Evolutionary conservation across 495 filamentous ascomycete genomes (phyloP).

Genomic region (Xylaria sp.): DNA sequence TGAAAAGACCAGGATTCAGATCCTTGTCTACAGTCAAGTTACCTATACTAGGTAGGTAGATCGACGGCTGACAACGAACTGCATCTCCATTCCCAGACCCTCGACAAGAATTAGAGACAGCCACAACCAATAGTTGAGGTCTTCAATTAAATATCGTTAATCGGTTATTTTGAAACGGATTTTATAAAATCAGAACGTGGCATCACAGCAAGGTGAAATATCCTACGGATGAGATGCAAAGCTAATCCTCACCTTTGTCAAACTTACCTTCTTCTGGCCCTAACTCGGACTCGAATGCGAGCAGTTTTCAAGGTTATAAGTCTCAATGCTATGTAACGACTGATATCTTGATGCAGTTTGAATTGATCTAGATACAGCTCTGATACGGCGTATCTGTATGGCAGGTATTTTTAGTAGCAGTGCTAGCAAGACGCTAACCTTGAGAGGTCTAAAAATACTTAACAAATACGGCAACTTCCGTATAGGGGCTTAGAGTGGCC

Average conservation of each 20-base stretch:
- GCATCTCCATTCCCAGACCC: background rate
- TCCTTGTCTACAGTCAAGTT: background rate
- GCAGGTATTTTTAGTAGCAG: constrained; percentile 1
- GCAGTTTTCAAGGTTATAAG: too few species aligned
- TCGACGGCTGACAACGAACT: too few species aligned
- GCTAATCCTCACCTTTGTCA: background rate
- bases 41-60: too few species aligned
- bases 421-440: background rate
- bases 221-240: background rate
- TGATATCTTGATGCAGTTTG: background rate
- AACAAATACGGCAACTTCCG: background rate
- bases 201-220: background rate
- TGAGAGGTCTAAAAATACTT: background rate
- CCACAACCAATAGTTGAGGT: background rate
- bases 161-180: background rate
- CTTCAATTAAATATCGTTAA: background rate
- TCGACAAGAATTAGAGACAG: background rate
- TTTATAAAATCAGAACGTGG: too few species aligned
- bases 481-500: background rate
- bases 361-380: background rate
- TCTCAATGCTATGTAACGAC: too few species aligned
- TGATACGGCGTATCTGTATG: constrained; percentile 13
- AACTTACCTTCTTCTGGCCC: too few species aligned
- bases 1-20: background rate
- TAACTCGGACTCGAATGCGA: too few species aligned